Percentiles rank a stretch among this genome's conserved stretches.
phyloP scores from a whole-genome alignment of 768 basidiomycete genomes.

The Pleurotus sapidus region DNA sequence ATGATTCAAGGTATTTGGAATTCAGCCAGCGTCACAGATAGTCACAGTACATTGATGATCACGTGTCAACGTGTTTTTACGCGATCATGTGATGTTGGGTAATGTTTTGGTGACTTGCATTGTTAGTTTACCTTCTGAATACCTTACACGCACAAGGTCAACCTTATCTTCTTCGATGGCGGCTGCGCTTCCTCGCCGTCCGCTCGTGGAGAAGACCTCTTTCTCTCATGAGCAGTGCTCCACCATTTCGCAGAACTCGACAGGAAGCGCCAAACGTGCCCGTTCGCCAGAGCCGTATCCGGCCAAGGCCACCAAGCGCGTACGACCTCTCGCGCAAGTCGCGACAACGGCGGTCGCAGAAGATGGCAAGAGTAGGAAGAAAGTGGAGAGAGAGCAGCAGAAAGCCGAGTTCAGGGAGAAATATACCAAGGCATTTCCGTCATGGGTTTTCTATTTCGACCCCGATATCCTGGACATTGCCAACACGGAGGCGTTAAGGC shows the following conservation, averaged over 20 bases:
- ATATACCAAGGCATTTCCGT: slow-evolving; percentile 83
- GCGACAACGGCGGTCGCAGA: slow-evolving; percentile 25
- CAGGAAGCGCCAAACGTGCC: slow-evolving; percentile 19
- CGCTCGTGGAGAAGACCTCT: slow-evolving; percentile 1
- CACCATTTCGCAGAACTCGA: not conserved
- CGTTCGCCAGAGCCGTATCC: slow-evolving; percentile 24
- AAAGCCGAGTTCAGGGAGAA: slow-evolving; percentile 77
- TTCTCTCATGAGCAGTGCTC: not conserved
- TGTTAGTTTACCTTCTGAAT: not conserved
- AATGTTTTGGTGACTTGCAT: too few relatives aligned
- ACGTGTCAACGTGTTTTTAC: not conserved
- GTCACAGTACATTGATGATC: not conserved
- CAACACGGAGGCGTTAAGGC: slow-evolving; percentile 25
- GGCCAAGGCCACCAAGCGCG: slow-evolving; percentile 36
- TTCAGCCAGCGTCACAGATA: not conserved
- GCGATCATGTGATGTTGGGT: not conserved
- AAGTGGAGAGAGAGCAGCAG: slow-evolving; percentile 49
- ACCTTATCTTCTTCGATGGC: not conserved
- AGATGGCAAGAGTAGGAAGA: slow-evolving; percentile 40
- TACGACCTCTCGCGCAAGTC: slow-evolving; percentile 28
- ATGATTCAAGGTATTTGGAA: slow-evolving; percentile 22
- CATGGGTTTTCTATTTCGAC: slow-evolving; percentile 86
- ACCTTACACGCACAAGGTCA: not conserved
- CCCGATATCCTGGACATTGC: slow-evolving; percentile 44
- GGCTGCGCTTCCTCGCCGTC: slow-evolving; percentile 6